Percentiles rank a stretch among this genome's conserved stretches.
Conservation (phyloP, 2,329 filamentous ascomycete genomes). For the Aspergillus transmontanensis region DNA sequence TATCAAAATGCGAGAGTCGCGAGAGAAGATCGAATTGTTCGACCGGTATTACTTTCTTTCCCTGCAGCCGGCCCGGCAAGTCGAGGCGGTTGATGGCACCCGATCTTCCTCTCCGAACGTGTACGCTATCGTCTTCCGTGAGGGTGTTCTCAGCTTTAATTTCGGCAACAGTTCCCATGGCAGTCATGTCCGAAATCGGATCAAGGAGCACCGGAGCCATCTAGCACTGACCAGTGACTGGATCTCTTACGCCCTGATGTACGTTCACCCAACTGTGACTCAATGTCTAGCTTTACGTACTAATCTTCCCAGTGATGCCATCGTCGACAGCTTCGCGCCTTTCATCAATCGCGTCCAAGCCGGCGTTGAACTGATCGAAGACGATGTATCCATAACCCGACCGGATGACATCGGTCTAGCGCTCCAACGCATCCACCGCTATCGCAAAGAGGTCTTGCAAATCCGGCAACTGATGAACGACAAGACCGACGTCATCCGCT, state of each 20-base stretch:
- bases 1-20: constrained; percentile 86
- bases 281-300: neutral
- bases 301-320: constrained; percentile 69
- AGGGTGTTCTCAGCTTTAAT: constrained; percentile 89
- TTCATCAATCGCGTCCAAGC: constrained; percentile 79
- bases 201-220: constrained; percentile 86
- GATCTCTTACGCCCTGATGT: constrained; percentile 97
- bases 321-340: constrained; percentile 89
- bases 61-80: constrained; percentile 83
- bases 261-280: constrained; percentile 40
- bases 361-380: constrained; percentile 86
- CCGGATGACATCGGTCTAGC: constrained; percentile 83
- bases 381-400: constrained; percentile 85
- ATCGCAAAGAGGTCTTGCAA: constrained; percentile 87
- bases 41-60: constrained; percentile 94
- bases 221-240: constrained; percentile 90
- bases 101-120: constrained; percentile 90
- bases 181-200: constrained; percentile 83
- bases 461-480: constrained; percentile 86
- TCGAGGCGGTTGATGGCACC: constrained; percentile 71
- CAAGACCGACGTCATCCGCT: constrained; percentile 92
- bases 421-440: constrained; percentile 79
- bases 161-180: constrained; percentile 82
- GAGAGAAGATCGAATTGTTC: constrained; percentile 98
- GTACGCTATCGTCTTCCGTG: constrained; percentile 90